Conservation (phyloP, 768 basidiomycete genomes). For the Serendipita sp. region DNA sequence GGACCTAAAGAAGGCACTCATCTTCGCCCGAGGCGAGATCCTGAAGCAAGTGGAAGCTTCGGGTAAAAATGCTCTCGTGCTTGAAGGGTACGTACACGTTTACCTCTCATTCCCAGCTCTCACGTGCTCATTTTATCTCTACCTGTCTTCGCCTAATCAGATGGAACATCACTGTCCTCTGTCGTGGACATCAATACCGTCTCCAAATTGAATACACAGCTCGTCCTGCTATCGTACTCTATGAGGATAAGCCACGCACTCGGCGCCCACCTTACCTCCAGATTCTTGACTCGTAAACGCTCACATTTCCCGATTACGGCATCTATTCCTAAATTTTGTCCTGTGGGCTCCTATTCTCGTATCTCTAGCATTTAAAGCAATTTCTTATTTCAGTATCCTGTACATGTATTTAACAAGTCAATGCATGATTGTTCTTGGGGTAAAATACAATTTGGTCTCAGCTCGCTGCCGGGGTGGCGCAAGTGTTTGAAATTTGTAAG, state of each 20-base stretch:
- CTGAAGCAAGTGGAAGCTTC: conserved; percentile 3
- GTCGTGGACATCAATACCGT: not conserved
- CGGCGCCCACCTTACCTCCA: not conserved
- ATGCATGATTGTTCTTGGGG: too few relatives aligned
- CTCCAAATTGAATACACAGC: conserved; percentile 4
- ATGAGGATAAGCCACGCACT: not conserved
- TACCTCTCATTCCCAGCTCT: not conserved
- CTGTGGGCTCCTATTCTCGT: not conserved
- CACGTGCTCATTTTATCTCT: not conserved
- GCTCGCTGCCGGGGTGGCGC: too few relatives aligned
- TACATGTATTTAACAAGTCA: too few relatives aligned
- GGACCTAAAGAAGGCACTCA: conserved; percentile 6
- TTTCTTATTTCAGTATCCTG: too few relatives aligned
- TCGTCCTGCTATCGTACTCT: not conserved
- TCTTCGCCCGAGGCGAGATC: not conserved
- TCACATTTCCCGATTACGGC: not conserved
- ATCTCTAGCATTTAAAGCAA: too few relatives aligned
- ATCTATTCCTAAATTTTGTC: not conserved
- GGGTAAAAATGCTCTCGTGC: not conserved
- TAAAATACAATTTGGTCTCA: too few relatives aligned
- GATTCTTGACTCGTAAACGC: not conserved
- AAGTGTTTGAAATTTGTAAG: too few relatives aligned
- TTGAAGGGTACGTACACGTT: conserved; percentile 1
- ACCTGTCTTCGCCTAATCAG: not conserved
- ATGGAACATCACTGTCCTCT: not conserved